Conservation (phyloP, 352 stramenopile species). For the Paralagenidium karlingii region DNA sequence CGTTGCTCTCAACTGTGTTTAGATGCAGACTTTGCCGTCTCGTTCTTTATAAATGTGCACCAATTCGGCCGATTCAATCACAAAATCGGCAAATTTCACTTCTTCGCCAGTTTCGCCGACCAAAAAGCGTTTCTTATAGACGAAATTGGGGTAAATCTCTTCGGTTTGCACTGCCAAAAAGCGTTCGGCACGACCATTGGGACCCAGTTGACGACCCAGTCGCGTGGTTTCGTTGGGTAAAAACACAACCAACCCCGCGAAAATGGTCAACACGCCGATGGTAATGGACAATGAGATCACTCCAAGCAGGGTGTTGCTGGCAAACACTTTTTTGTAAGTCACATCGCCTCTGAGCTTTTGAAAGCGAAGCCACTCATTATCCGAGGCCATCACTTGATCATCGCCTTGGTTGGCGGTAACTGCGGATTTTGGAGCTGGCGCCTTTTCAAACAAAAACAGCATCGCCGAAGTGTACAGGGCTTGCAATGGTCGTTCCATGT, state of each 20-base stretch:
- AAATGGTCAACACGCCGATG: conserved; percentile 12
- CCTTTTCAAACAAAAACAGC: conserved; percentile 27
- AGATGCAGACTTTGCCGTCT: no score
- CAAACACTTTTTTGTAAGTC: no score
- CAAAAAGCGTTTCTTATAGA: conserved; percentile 68
- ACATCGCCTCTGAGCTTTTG: no score
- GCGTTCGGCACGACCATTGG: conserved; percentile 40
- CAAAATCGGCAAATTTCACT: conserved; percentile 63
- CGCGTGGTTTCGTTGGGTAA: conserved; percentile 41
- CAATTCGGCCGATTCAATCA: conserved; percentile 38
- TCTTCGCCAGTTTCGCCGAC: conserved; percentile 56
- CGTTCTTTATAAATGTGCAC: no score
- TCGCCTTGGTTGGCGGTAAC: no score
- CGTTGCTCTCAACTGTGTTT: no score
- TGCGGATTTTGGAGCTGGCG: background rate
- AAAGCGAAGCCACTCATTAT: no score
- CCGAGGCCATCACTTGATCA: no score
- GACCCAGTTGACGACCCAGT: conserved; percentile 24
- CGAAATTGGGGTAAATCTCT: conserved; percentile 56
- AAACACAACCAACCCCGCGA: conserved; percentile 32
- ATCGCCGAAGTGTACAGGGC: conserved; percentile 28
- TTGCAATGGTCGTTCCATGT: conserved; percentile 11
- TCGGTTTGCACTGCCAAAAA: conserved; percentile 59
- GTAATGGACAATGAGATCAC: no score
- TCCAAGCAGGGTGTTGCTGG: no score